Evolutionary conservation across 2,329 filamentous ascomycete species (phyloP).

Genomic region (Cryphonectria naterciae): DNA sequence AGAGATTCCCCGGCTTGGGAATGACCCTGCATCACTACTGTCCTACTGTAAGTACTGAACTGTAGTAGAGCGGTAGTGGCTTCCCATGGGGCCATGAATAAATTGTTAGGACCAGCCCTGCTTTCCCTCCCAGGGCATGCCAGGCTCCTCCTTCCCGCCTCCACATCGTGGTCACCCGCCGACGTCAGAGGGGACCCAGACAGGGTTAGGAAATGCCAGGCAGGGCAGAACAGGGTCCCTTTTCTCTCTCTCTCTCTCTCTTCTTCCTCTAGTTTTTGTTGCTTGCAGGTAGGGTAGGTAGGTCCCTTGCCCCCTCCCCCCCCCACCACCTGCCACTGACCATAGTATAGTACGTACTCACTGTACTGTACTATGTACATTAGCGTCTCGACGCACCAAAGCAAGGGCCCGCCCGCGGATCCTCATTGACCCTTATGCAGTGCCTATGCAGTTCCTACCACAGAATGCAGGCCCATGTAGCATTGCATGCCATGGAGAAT

Average conservation of each 20-base stretch:
- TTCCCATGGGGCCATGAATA: neutral
- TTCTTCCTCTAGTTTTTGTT: neutral
- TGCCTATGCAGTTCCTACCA: neutral
- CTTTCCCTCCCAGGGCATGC: no score
- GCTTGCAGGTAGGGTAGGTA: neutral
- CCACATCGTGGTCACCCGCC: neutral
- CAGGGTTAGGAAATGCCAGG: neutral
- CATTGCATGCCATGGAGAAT: no score
- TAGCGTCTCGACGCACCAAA: neutral
- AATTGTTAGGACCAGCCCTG: conserved; percentile 10
- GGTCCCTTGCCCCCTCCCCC: neutral
- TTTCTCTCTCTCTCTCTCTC: neutral
- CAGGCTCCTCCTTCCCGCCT: neutral
- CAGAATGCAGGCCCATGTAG: neutral
- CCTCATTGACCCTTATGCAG: neutral
- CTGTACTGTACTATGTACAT: neutral
- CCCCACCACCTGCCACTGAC: neutral
- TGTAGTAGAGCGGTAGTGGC: neutral
- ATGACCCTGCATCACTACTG: neutral
- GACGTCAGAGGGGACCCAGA: neutral
- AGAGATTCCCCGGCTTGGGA: neutral
- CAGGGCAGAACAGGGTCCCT: neutral
- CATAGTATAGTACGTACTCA: neutral
- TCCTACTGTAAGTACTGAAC: no score
- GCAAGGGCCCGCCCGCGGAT: neutral